A percentile compares a stretch with the other conserved stretches of the same genome.
Conservation (phyloP, 129 eudicot species). For the Tagetes patula region DNA sequence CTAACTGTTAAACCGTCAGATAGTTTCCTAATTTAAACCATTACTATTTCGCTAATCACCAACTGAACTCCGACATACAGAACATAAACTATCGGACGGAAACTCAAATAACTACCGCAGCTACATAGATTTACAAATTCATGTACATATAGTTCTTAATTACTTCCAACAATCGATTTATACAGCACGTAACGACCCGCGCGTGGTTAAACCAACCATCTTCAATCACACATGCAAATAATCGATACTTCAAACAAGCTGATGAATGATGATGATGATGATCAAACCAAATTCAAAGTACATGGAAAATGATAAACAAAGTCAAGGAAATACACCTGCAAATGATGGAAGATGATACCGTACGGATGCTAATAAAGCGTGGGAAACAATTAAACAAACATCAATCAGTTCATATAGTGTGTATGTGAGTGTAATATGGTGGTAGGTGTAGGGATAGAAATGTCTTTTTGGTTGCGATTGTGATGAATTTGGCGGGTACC, state of each 20-base stretch:
- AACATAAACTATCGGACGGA: constrained; percentile 10
- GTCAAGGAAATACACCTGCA: constrained; percentile 10
- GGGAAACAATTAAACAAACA: constrained; percentile 20
- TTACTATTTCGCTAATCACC: neutral
- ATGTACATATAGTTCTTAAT: neutral
- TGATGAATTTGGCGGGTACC: constrained; percentile 47
- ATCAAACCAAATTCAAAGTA: neutral
- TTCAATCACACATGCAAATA: neutral
- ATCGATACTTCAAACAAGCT: constrained; percentile 1
- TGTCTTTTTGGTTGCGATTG: constrained; percentile 8
- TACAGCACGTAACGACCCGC: neutral
- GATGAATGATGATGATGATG: neutral
- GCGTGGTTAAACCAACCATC: neutral
- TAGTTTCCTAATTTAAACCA: neutral
- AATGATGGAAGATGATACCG: constrained; percentile 4
- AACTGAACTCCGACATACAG: constrained; percentile 1
- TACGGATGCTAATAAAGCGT: constrained; percentile 25
- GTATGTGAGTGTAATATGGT: constrained; percentile 21
- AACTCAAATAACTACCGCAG: neutral
- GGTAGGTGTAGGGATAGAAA: constrained; percentile 16
- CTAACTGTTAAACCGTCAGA: neutral
- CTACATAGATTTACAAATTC: neutral
- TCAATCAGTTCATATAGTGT: neutral
- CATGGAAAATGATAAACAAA: constrained; percentile 14
- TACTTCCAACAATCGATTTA: neutral